Percentiles rank a stretch among this genome's conserved stretches.
Conservation (phyloP, 75 land plant genomes). For the Isoetes taiwanensis region DNA sequence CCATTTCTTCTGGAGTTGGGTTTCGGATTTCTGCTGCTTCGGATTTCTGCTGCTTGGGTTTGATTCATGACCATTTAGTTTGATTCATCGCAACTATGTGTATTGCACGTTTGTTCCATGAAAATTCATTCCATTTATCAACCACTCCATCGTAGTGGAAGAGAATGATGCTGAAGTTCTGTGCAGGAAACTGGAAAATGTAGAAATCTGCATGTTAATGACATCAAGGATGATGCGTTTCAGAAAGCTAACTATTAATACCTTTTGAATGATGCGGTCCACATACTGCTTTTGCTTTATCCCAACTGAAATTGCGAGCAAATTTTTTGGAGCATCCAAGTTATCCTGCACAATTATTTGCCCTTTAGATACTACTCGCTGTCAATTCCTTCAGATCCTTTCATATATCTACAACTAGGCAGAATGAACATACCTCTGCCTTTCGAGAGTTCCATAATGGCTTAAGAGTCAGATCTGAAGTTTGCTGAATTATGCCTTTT, state of each 20-base stretch:
- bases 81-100: slow-evolving; percentile 64
- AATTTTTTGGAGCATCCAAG: slow-evolving; percentile 28
- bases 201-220: not conserved
- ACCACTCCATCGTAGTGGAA: slow-evolving; percentile 83
- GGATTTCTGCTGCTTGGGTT: no score
- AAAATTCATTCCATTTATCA: slow-evolving; percentile 54
- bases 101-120: slow-evolving; percentile 45
- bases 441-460: slow-evolving; percentile 33
- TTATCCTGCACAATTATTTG: no score
- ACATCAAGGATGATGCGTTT: not conserved
- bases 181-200: slow-evolving; percentile 55
- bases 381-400: no score
- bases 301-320: slow-evolving; percentile 81
- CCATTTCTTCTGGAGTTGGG: no score
- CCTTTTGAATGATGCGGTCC: slow-evolving; percentile 61
- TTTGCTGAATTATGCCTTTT: slow-evolving; percentile 40
- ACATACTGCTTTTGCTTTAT: slow-evolving; percentile 71
- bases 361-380: no score
- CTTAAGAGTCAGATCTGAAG: slow-evolving; percentile 50
- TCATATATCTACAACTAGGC: not conserved
- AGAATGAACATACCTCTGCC: slow-evolving; percentile 20
- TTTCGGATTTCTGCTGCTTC: no score
- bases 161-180: slow-evolving; percentile 60
- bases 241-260: slow-evolving; percentile 6
- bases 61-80: slow-evolving; percentile 95